These are phyloP conservation scores for Fraxinus albicans DNA, from an alignment of 305 asterid genomes.

Conservation along the genomic window DNA sequence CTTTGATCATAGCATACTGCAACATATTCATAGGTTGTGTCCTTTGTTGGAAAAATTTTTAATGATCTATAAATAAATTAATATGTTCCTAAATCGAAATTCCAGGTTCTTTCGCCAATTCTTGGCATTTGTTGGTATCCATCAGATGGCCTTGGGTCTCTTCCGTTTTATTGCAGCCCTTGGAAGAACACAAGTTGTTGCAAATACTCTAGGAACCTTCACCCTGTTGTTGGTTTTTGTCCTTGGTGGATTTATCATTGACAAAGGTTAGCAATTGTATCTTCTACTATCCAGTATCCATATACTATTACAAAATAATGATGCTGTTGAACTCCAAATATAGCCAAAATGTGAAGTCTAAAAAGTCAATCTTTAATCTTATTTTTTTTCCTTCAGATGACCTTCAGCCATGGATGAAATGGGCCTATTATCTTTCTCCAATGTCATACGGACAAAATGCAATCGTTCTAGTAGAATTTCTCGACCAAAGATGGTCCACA, in stretches of 20 bases:
- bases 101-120: conserved; percentile 44
- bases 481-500: conserved; percentile 51
- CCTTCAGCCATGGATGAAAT: conserved; percentile 63
- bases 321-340: neutral
- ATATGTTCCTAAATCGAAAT: neutral
- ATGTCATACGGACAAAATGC: conserved; percentile 52
- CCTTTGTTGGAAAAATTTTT: neutral
- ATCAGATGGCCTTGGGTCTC: conserved; percentile 52
- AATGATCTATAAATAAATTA: neutral
- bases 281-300: neutral
- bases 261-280: conserved; percentile 36
- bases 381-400: conserved; percentile 35
- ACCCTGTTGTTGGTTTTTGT: conserved; percentile 40
- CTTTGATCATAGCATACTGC: neutral
- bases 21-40: neutral
- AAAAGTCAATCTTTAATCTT: neutral
- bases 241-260: conserved; percentile 50
- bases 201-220: conserved; percentile 46
- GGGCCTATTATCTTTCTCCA: conserved; percentile 54
- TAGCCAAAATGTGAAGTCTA: neutral
- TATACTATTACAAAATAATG: neutral
- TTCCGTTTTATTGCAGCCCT: conserved; percentile 50
- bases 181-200: conserved; percentile 52
- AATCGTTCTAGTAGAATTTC: conserved; percentile 44
- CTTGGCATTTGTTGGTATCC: conserved; percentile 46